Percentiles rank a stretch among this genome's conserved stretches.
Evolutionary conservation across 2,329 filamentous ascomycete genomes (phyloP).

Genomic region (Curvularia spicifera): DNA sequence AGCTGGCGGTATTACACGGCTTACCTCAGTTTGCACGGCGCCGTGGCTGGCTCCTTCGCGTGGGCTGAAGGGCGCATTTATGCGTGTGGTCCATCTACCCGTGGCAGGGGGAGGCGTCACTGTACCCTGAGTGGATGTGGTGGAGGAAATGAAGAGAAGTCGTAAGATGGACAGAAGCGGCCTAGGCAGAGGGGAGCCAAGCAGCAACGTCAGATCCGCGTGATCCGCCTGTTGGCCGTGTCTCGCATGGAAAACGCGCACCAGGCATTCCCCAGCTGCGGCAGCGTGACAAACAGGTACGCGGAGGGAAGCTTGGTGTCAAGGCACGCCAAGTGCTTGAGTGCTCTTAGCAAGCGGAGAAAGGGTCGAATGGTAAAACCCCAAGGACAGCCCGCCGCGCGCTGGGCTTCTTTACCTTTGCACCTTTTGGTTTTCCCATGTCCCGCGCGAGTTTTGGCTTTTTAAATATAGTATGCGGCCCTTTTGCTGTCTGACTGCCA

Average conservation of each 20-base stretch:
- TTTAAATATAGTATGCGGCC: neutral
- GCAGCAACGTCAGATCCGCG: neutral
- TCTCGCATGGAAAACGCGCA: slow-evolving; percentile 1
- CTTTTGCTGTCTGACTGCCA: neutral
- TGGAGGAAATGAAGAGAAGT: neutral
- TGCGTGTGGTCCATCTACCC: neutral
- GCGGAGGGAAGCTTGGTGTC: slow-evolving; percentile 11
- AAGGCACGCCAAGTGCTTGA: slow-evolving; percentile 16
- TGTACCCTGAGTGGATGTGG: neutral
- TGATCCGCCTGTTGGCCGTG: slow-evolving; percentile 1
- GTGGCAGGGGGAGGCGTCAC: neutral
- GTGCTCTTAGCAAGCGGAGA: slow-evolving; percentile 18
- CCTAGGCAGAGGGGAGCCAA: neutral
- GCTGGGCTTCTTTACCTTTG: neutral
- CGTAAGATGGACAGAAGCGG: neutral
- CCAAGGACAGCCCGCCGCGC: neutral
- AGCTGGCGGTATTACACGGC: neutral
- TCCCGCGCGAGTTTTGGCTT: neutral
- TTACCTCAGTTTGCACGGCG: neutral
- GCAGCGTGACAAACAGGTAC: slow-evolving; percentile 3
- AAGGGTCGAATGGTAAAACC: slow-evolving; percentile 13
- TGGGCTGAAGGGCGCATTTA: neutral
- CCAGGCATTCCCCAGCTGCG: neutral
- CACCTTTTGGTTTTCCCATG: slow-evolving; percentile 2
- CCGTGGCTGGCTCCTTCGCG: neutral